Conservation (phyloP, 23 red algal species). For the Agarophyton chilense region DNA sequence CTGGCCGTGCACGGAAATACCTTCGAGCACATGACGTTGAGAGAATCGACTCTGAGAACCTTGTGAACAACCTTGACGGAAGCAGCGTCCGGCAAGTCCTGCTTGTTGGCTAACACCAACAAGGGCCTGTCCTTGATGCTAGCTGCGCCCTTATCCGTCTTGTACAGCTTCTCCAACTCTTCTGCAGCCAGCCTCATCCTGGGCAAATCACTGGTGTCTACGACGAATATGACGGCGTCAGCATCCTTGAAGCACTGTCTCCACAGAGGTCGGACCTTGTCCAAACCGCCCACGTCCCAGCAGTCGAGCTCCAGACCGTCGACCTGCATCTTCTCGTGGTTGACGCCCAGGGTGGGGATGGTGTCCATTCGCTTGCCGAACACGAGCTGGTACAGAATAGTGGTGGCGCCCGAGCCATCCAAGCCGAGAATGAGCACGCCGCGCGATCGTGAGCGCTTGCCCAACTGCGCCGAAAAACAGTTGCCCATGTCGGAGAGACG, state of each 20-base stretch:
- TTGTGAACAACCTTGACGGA: constrained; percentile 55
- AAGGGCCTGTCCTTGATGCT: constrained; percentile 42
- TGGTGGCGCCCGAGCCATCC: constrained; percentile 89
- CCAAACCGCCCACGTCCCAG: constrained; percentile 87
- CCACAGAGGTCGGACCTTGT: constrained; percentile 91
- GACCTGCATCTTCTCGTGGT: constrained; percentile 74
- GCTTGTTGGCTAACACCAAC: constrained; percentile 91
- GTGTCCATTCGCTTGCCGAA: constrained; percentile 80
- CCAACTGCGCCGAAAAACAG: constrained; percentile 36
- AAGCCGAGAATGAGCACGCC: constrained; percentile 85
- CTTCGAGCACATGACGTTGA: constrained; percentile 35
- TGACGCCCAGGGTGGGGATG: constrained; percentile 90
- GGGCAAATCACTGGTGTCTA: constrained; percentile 67
- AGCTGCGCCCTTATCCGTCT: background rate
- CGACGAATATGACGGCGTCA: constrained; percentile 85
- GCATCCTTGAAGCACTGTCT: constrained; percentile 72
- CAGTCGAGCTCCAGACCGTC: constrained; percentile 76
- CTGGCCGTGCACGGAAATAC: constrained; percentile 42
- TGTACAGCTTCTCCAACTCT: constrained; percentile 77
- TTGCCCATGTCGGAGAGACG: constrained; percentile 21
- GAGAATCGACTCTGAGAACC: constrained; percentile 50
- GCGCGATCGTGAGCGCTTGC: constrained; percentile 30
- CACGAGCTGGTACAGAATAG: constrained; percentile 88
- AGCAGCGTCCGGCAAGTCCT: constrained; percentile 56
- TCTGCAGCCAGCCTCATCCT: constrained; percentile 58